Conservation (phyloP, 129 eudicot genomes). For the Scalesia atractyloides region DNA sequence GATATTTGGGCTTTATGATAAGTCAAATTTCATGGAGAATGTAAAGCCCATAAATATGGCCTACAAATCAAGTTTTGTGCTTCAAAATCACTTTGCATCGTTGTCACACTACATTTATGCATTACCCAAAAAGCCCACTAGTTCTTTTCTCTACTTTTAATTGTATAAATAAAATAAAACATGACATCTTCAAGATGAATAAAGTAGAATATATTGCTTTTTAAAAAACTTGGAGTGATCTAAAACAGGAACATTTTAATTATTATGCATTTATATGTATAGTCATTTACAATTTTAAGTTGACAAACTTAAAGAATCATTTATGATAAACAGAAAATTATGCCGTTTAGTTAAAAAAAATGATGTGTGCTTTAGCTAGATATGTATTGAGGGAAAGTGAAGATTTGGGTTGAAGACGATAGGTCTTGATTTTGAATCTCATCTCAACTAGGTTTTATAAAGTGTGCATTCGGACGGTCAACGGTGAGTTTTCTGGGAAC, state of each 20-base stretch:
- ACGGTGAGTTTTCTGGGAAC: too few relatives aligned
- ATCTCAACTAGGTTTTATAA: too few relatives aligned
- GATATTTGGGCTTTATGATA: slow-evolving; percentile 22
- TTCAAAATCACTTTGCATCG: slow-evolving; percentile 26
- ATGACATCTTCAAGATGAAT: slow-evolving; percentile 29
- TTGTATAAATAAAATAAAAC: slow-evolving; percentile 3
- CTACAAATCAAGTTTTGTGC: slow-evolving; percentile 35
- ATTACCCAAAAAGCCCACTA: slow-evolving; percentile 27
- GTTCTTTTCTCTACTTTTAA: slow-evolving; percentile 5
- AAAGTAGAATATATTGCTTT: slow-evolving; percentile 29
- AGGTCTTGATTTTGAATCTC: too few relatives aligned
- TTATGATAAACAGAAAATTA: neutral
- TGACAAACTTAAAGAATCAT: too few relatives aligned
- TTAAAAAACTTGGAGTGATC: slow-evolving; percentile 23
- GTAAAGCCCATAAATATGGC: slow-evolving; percentile 27
- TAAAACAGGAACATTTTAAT: slow-evolving; percentile 24
- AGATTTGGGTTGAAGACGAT: too few relatives aligned
- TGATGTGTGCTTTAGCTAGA: neutral
- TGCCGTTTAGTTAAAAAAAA: neutral
- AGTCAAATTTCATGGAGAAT: slow-evolving; percentile 22
- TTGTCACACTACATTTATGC: slow-evolving; percentile 33
- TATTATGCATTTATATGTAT: neutral
- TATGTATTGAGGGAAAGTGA: too few relatives aligned
- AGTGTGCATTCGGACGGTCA: too few relatives aligned
- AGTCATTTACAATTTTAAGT: neutral